Percentiles rank a stretch among this genome's conserved stretches.
phyloP scores from a whole-genome alignment of 768 basidiomycete genomes.

The Lactarius quietus region DNA sequence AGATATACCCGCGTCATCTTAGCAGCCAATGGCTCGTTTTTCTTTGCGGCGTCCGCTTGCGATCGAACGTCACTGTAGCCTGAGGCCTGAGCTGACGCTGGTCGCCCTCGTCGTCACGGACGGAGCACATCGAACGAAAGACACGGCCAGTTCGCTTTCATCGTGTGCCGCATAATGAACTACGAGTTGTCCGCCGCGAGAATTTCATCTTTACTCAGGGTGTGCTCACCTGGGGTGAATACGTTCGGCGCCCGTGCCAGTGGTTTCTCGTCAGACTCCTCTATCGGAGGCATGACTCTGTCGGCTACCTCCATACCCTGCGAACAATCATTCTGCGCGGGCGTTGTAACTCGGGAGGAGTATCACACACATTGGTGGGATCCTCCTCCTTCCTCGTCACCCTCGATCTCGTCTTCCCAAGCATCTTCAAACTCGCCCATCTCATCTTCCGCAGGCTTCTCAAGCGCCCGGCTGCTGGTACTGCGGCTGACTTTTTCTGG shows the following conservation, averaged over 20 bases:
- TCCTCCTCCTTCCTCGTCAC: slow-evolving; percentile 65
- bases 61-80: too few species aligned
- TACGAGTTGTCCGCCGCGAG: slow-evolving; percentile 93
- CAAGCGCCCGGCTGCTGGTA: slow-evolving; percentile 40
- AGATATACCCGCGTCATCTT: too few species aligned
- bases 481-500: slow-evolving; percentile 45
- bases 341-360: slow-evolving; percentile 1
- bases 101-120: slow-evolving; percentile 86
- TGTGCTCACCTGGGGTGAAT: slow-evolving; percentile 78
- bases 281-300: slow-evolving; percentile 69
- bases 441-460: slow-evolving; percentile 46
- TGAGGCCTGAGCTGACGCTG: too few species aligned
- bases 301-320: slow-evolving; percentile 84
- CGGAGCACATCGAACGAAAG: slow-evolving; percentile 89
- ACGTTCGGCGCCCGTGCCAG: slow-evolving; percentile 51
- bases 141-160: slow-evolving; percentile 93
- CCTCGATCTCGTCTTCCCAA: slow-evolving; percentile 97
- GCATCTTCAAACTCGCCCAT: slow-evolving; percentile 98
- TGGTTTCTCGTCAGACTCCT: slow-evolving; percentile 72
- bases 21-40: too few species aligned
- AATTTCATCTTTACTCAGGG: slow-evolving; percentile 79
- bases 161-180: slow-evolving; percentile 92
- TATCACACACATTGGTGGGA: slow-evolving; percentile 56
- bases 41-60: too few species aligned
- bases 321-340: slow-evolving; percentile 17